These are phyloP conservation scores for Trichosanthes cucumerina DNA, from an alignment of 306 rosid genomes.

Conservation along the genomic window DNA sequence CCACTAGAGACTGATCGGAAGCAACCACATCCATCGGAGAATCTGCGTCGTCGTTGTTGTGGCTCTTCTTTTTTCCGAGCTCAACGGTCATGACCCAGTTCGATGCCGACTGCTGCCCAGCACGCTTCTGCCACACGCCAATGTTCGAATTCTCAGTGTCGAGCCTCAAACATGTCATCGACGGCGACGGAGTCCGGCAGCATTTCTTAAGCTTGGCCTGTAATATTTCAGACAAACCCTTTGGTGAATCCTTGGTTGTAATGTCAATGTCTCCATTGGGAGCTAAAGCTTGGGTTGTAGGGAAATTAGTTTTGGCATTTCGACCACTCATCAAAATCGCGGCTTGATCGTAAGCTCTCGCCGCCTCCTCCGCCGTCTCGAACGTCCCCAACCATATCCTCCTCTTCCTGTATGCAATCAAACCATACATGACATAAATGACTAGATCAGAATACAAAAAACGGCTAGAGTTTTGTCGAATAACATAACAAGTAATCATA, in stretches of 20 bases:
- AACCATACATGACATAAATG: neutral
- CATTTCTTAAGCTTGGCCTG: constrained; percentile 60
- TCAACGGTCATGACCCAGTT: constrained; percentile 56
- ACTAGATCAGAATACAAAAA: too few species aligned
- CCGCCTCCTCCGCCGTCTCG: constrained; percentile 22
- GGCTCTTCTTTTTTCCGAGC: constrained; percentile 24
- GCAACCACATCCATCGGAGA: neutral
- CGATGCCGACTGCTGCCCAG: constrained; percentile 42
- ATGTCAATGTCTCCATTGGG: constrained; percentile 10
- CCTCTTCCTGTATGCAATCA: constrained; percentile 13
- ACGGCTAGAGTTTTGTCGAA: too few species aligned
- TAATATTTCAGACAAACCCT: constrained; percentile 39
- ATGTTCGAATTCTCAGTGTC: constrained; percentile 56
- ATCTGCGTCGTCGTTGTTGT: neutral
- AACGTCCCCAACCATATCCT: constrained; percentile 23
- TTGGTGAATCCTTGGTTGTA: constrained; percentile 12
- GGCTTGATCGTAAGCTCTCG: constrained; percentile 19
- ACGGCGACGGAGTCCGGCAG: constrained; percentile 43
- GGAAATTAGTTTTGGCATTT: constrained; percentile 23
- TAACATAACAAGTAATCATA: too few species aligned
- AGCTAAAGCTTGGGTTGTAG: constrained; percentile 18
- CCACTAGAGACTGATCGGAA: neutral
- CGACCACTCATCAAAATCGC: constrained; percentile 23
- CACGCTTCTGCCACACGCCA: constrained; percentile 71
- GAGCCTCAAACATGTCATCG: constrained; percentile 62